Base-by-base conservation (phyloP, 345 rosid species). In the Moringa oleifera region DNA sequence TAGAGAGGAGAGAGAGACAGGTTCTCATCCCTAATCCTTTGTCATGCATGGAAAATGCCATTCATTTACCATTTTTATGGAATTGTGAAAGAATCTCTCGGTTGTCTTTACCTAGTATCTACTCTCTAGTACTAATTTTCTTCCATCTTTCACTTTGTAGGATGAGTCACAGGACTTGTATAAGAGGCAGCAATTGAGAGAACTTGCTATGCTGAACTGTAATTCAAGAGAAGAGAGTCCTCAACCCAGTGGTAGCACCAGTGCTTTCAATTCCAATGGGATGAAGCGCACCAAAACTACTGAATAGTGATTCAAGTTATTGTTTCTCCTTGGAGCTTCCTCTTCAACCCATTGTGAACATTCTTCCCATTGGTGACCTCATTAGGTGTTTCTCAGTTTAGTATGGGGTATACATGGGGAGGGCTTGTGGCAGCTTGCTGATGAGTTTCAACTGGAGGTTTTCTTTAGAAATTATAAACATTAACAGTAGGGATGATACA, bases 151-250 rank as follows among this genome's bases (percentile, higher is more conserved):
- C 47, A 15, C 11, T 24, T 21, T 72, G 79, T 83, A 87, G 95
- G 95, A 87, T 19, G 95, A 87, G 68, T 84, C 95, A 0, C 86
- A 87, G 64, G 95, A 87, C 65, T 77, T 63, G 65, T 80, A 82
- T 49, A 87, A 87, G 85, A 84, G 90, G 78, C 95, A 87, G 69
- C 95, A 87, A 70, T 63, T 87, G 76, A 88, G 88, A 7, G 95
- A 87, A 64, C 73, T 87, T 53, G 95, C 95, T 0, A 57, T 87
- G 88, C 67, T 87, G 57, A 87, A 87, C 65, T 87, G 88, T 13
- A 87, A 77, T 72, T 79, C 75, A 77, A 79, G 94, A 68, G 94
- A 87, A 73, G 94, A 87, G 15, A 84, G 90, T 59, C 90, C 94
- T 0, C 85, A 90, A 51, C 94, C 94, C 17, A 87, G 90, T 0